Evolutionary conservation across 345 rosid species (phyloP).

Genomic region (Trapa incisa): DNA sequence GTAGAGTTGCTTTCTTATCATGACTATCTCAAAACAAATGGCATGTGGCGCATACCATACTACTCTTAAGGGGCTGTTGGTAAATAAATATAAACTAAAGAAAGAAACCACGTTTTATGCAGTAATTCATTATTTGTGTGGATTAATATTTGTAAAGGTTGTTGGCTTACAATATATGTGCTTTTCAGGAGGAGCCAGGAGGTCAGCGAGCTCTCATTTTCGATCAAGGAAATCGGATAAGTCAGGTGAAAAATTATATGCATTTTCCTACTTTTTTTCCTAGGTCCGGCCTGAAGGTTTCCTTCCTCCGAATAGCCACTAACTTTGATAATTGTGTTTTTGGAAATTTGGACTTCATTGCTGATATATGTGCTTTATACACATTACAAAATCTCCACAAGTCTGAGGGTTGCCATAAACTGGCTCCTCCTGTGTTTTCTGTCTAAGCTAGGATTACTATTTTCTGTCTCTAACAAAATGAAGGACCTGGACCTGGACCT

Average conservation of each 20-base stretch:
- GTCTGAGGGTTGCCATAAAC: no score
- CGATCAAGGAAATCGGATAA: conserved; percentile 89
- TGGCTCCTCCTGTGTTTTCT: no score
- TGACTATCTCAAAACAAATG: neutral
- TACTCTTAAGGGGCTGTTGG: neutral
- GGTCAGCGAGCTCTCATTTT: conserved; percentile 95
- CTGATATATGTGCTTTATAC: no score
- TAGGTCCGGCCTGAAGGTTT: neutral
- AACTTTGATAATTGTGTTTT: neutral
- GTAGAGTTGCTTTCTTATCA: neutral
- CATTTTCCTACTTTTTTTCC: neutral
- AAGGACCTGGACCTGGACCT: neutral
- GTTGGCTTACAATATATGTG: neutral
- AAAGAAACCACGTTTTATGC: neutral
- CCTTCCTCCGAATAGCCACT: neutral
- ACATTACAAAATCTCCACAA: no score
- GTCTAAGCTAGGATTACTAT: no score
- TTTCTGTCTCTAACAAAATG: no score
- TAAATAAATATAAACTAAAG: neutral
- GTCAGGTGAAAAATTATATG: conserved; percentile 39
- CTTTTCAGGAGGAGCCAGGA: conserved; percentile 84
- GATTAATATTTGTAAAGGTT: neutral
- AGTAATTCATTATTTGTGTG: neutral
- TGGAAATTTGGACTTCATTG: no score
- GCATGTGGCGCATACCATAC: neutral